Evolutionary conservation across 1,284 basidiomycete species (phyloP).

Genomic region (Phlebopus sp.): DNA sequence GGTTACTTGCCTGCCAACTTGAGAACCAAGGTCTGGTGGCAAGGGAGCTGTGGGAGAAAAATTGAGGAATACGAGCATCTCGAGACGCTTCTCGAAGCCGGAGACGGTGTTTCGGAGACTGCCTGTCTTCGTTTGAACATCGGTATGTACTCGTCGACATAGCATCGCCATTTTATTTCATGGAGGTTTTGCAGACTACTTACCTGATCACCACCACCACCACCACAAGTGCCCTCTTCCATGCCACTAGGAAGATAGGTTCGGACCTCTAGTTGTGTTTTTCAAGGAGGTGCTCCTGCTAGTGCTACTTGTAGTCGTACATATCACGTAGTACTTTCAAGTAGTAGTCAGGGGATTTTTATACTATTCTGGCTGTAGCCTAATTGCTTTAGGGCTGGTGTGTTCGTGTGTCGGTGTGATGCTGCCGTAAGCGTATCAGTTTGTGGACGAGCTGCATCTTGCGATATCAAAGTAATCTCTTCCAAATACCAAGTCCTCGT

Average conservation of each 20-base stretch:
- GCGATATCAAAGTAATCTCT: slow-evolving; percentile 17
- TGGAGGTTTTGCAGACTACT: slow-evolving; percentile 9
- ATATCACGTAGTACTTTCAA: not conserved
- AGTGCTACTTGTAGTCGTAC: not conserved
- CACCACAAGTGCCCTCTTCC: slow-evolving; percentile 5
- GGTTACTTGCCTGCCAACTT: slow-evolving; percentile 37
- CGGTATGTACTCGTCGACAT: slow-evolving; percentile 29
- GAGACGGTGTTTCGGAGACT: slow-evolving; percentile 38
- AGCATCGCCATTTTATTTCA: not conserved
- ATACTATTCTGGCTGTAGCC: not conserved
- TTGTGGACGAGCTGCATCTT: too few relatives aligned
- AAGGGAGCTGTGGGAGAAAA: slow-evolving; percentile 35
- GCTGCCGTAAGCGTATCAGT: not conserved
- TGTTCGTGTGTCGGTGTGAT: slow-evolving; percentile 1
- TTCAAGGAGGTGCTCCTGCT: not conserved
- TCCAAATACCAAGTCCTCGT: not conserved
- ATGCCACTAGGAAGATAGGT: slow-evolving; percentile 1
- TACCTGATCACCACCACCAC: not conserved
- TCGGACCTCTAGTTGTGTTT: not conserved
- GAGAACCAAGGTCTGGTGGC: slow-evolving; percentile 41
- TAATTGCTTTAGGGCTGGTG: slow-evolving; percentile 29
- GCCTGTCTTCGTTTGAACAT: slow-evolving; percentile 40
- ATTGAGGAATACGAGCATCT: slow-evolving; percentile 37
- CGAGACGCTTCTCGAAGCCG: slow-evolving; percentile 33
- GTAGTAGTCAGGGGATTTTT: not conserved